These are phyloP conservation scores for Murraya koenigii DNA, from an alignment of 345 rosid genomes.

Conservation along the genomic window DNA sequence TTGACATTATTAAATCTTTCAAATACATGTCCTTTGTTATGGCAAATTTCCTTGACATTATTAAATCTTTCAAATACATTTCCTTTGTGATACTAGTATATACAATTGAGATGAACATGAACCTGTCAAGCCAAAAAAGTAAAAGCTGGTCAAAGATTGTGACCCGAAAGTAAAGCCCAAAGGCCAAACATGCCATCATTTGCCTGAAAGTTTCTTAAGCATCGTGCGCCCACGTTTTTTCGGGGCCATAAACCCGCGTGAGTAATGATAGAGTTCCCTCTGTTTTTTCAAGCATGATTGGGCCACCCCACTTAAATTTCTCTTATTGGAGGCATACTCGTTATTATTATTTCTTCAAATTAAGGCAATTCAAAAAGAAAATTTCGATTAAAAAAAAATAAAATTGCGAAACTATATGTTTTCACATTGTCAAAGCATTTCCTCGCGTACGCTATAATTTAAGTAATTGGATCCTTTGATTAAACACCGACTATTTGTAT, in stretches of 20 bases:
- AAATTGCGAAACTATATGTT: no score
- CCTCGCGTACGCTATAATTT: no score
- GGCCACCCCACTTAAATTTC: background rate
- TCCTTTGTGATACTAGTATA: background rate
- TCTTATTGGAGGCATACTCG: conserved; percentile 23
- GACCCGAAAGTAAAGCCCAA: conserved; percentile 2
- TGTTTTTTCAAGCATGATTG: background rate
- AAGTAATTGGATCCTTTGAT: no score
- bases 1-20: no score
- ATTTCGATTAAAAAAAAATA: no score
- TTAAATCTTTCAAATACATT: background rate
- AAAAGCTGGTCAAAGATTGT: conserved; percentile 26
- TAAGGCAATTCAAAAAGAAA: background rate
- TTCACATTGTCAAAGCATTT: no score
- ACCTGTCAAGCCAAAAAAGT: background rate
- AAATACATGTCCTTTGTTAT: background rate
- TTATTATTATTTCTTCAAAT: background rate
- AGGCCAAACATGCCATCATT: background rate
- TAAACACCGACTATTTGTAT: no score
- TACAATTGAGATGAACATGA: background rate
- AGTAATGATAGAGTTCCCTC: conserved; percentile 20
- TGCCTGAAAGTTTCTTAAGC: background rate
- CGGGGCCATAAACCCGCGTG: conserved; percentile 16
- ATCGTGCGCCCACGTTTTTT: conserved; percentile 24
- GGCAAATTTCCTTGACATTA: background rate